These are phyloP conservation scores for Tanacetum coccineum DNA, from an alignment of 129 eudicot genomes.

Conservation along the genomic window DNA sequence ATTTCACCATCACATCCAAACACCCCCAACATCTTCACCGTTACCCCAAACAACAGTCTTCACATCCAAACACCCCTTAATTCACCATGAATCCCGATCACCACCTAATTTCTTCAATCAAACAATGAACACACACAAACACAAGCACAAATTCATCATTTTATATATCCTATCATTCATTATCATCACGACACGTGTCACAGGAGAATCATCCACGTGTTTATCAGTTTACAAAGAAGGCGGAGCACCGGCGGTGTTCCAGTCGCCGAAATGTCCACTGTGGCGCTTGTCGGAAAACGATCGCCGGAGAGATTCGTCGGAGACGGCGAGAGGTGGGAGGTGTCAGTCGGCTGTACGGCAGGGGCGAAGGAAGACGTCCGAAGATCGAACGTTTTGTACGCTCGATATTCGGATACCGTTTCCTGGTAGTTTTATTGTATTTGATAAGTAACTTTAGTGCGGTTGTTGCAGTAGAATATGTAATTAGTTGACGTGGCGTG, in stretches of 20 bases:
- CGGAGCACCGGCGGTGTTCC: constrained; percentile 94
- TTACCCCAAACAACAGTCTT: not conserved
- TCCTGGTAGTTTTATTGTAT: constrained; percentile 45
- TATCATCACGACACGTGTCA: constrained; percentile 16
- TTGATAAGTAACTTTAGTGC: too few species aligned
- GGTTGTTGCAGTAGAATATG: too few species aligned
- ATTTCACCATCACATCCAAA: not conserved
- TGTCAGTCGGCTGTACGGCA: constrained; percentile 77
- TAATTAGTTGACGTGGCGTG: too few species aligned
- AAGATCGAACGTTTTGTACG: constrained; percentile 76
- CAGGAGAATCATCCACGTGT: constrained; percentile 79
- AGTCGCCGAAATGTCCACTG: constrained; percentile 89
- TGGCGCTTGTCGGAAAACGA: constrained; percentile 58
- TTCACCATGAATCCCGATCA: not conserved
- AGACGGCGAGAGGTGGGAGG: constrained; percentile 16
- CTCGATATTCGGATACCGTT: constrained; percentile 81
- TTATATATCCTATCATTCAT: constrained; percentile 35
- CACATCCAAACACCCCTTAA: not conserved
- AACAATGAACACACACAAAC: not conserved
- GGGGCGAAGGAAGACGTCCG: constrained; percentile 75
- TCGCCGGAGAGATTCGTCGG: constrained; percentile 16
- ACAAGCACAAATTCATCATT: not conserved
- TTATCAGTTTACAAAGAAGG: constrained; percentile 78
- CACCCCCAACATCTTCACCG: not conserved
- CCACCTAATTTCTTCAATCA: constrained; percentile 5